Conservation (phyloP, 2,329 filamentous ascomycete species). For the Pestalotiopsis sp. region DNA sequence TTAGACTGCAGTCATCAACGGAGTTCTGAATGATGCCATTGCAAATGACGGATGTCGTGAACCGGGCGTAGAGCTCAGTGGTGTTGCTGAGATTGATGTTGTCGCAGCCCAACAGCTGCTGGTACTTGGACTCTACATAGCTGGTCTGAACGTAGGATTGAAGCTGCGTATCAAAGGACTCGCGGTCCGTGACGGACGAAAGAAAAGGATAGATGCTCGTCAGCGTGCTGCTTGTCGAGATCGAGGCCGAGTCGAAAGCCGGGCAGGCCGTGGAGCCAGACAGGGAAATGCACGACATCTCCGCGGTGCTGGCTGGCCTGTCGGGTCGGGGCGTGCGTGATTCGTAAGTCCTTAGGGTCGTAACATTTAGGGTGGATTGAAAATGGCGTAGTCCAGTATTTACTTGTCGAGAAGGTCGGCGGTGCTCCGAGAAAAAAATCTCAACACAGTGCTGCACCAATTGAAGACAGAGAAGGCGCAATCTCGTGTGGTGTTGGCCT, state of each 20-base stretch:
- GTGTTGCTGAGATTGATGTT: constrained; percentile 78
- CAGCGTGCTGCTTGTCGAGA: constrained; percentile 35
- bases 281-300: constrained; percentile 35
- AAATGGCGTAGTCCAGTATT: background rate
- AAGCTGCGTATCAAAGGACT: constrained; percentile 78
- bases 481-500: background rate
- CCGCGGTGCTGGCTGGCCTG: constrained; percentile 16
- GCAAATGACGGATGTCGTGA: constrained; percentile 89
- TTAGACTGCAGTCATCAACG: constrained; percentile 67
- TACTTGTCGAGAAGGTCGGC: background rate
- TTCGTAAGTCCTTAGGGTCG: constrained; percentile 4
- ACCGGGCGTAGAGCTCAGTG: constrained; percentile 85
- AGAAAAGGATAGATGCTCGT: constrained; percentile 59
- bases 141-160: constrained; percentile 70
- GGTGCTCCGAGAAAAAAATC: background rate
- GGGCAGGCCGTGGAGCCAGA: constrained; percentile 36
- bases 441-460: background rate
- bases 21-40: constrained; percentile 95
- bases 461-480: background rate
- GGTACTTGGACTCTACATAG: constrained; percentile 78
- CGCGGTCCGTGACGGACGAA: constrained; percentile 73
- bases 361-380: background rate
- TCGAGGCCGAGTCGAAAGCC: constrained; percentile 38
- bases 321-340: background rate
- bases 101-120: constrained; percentile 77